phyloP scores from a whole-genome alignment of 2,329 filamentous ascomycete genomes.

The Triangularia setosa region DNA sequence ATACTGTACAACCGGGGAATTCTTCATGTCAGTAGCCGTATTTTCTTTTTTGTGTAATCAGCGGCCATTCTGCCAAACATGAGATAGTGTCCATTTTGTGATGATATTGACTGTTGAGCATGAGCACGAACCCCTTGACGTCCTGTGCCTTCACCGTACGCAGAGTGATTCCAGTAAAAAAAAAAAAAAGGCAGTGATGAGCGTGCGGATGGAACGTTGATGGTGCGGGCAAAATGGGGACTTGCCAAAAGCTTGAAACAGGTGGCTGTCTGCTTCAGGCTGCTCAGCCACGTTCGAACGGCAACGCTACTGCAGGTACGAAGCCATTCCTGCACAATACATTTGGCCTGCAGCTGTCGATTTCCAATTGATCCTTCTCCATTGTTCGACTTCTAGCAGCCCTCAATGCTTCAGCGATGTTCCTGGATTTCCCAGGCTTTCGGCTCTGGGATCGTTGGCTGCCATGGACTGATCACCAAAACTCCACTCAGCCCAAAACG shows the following conservation, averaged over 20 bases:
- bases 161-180: background rate
- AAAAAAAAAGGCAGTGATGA: background rate
- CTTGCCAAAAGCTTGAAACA: slow-evolving; percentile 18
- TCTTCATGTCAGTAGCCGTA: background rate
- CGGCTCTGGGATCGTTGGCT: background rate
- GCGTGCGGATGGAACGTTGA: slow-evolving; percentile 2
- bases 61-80: background rate
- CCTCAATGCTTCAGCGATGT: background rate
- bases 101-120: background rate
- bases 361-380: background rate
- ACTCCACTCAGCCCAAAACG: background rate
- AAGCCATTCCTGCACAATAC: slow-evolving; percentile 1
- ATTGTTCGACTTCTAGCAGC: background rate
- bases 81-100: background rate
- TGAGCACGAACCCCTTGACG: background rate
- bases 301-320: slow-evolving; percentile 27
- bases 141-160: background rate
- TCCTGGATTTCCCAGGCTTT: slow-evolving; percentile 6
- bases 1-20: background rate
- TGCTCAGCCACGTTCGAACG: slow-evolving; percentile 24
- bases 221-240: background rate
- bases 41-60: background rate
- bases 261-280: slow-evolving; percentile 14
- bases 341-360: background rate
- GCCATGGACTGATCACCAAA: background rate